phyloP scores from a whole-genome alignment of 805 yeast species.

The Jamesozyma jinghongensis region DNA sequence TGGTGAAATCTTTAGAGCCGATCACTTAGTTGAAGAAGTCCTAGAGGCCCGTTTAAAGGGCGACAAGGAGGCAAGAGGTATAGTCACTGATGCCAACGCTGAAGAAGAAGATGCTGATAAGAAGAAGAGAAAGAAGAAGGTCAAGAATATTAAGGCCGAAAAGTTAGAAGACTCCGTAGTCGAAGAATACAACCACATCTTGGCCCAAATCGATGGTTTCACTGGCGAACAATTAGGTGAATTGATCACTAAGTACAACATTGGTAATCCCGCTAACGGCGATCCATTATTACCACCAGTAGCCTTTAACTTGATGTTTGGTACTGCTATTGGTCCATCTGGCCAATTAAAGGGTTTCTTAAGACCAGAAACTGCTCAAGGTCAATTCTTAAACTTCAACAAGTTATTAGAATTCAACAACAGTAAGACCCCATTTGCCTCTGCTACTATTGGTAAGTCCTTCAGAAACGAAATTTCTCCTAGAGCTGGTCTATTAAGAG shows the following conservation, averaged over 20 bases:
- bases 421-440: constrained; percentile 97
- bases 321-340: constrained; percentile 98
- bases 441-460: constrained; percentile 97
- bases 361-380: constrained; percentile 99
- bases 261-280: constrained; percentile 86
- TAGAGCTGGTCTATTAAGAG: constrained; percentile 93
- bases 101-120: constrained; percentile 69
- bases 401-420: constrained; percentile 92
- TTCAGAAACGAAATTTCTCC: constrained; percentile 99
- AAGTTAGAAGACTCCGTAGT: constrained; percentile 76
- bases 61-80: constrained; percentile 93
- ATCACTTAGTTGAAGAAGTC: constrained; percentile 96
- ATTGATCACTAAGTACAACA: constrained; percentile 70
- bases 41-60: constrained; percentile 94
- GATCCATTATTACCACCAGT: constrained; percentile 80
- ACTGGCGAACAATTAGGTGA: constrained; percentile 91
- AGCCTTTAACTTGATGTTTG: constrained; percentile 97
- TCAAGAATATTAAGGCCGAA: constrained; percentile 83
- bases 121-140: constrained; percentile 92
- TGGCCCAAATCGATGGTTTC: constrained; percentile 92
- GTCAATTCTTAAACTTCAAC: constrained; percentile 92
- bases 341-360: constrained; percentile 92
- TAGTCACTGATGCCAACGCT: constrained; percentile 47
- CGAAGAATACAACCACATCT: constrained; percentile 71
- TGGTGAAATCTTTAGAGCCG: constrained; percentile 98